Base-by-base conservation (phyloP, 163 green algal genomes). In the Volvox carteri region DNA sequence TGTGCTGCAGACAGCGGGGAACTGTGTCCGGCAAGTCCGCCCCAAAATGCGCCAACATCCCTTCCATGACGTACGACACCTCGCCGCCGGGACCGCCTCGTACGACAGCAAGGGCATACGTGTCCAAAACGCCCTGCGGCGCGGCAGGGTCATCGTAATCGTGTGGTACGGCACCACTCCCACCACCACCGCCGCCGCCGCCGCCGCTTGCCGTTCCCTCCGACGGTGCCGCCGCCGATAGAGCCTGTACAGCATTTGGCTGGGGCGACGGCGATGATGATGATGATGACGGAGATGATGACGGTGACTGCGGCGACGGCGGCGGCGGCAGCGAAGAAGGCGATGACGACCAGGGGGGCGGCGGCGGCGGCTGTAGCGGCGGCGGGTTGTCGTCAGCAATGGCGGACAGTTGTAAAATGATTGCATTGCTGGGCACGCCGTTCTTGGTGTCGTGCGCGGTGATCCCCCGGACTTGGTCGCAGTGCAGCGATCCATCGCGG, bases 321-420 rank as follows among this genome's bases (percentile, higher is more conserved):
- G 12, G 7, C n/a, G n/a, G n/a, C n/a, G n/a, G n/a, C n/a, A n/a
- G n/a, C n/a, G n/a, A n/a, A n/a, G n/a, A n/a, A n/a, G 54, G 54
- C 5, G 54, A 65, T 4, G 54, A 65, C 54, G 54, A 65, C 54
- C 54, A 42, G 16, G 80, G 30, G 5, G 68, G 33, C n/a, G 75
- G 30, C 21, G 48, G 30, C 16, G 48, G 19, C 48, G 75, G 42
- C 75, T 11, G 6, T 14, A 33, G n/a, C 75, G 30, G 48, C 48
- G 12, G 33, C 75, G 12, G 7, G 11, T 52, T 16, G 54, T 80
- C 42, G 1, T 78, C 30, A 2, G 39, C 19, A 5, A 84, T 23
- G 33, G 67, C 65, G 7, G 72, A 88, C 58, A 95, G 72, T 80
- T 95, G 93, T 60, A 95, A 68, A 33, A 95, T 62, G 78, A 95